Evolutionary conservation across 495 filamentous ascomycete genomes (phyloP), one percentile per base, ranked within the genome.

Genomic region (Melanomma pulvis-pyrius): DNA sequence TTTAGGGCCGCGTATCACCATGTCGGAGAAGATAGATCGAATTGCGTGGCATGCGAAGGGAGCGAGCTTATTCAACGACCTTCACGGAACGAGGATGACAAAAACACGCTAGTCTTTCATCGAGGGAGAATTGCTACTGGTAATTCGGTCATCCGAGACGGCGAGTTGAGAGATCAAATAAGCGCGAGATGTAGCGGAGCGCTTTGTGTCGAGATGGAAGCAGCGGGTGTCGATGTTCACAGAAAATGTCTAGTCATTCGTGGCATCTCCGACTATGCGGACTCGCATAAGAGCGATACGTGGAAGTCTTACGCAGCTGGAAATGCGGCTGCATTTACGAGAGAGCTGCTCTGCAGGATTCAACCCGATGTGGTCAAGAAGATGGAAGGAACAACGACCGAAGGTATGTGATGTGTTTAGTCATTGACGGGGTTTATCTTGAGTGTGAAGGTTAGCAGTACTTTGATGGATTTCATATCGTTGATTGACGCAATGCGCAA

Each of bases 191-290:
- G 57, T 25, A 26, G 49, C 22, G 57, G 57, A 11, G 57, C 57
- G 39, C 39, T 60, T 2, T 60, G 57, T 41, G 39, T 61, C 7
- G 57, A 67, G 59, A 67, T 55, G 41, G 26, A 68, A 69, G 25
- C 65, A 63, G 39, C 68, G 73, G 55, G 51, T 67, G 24, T 39
- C 75, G 24, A 72, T 68, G 73, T 74, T 28, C 61, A 68, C 21
- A 70, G 77, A 25, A 67, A 71, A 8, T 72, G 72, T 36, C 63
- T 72, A 5, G 74, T 78, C 2, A 75, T 82, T 39, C 75, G 76
- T 7, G 79, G 78, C 1, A 76, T 77, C 17, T 79, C 74, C 59
- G 75, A 81, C 63, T 81, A 82, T 67, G 74, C 54, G 19, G 77
- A 80, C 52, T 53, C 54, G 36, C 73, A 77, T 47, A 79, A 79